These are phyloP conservation scores for Castanospermum australe DNA, from an alignment of 306 rosid species.

Conservation along the genomic window DNA sequence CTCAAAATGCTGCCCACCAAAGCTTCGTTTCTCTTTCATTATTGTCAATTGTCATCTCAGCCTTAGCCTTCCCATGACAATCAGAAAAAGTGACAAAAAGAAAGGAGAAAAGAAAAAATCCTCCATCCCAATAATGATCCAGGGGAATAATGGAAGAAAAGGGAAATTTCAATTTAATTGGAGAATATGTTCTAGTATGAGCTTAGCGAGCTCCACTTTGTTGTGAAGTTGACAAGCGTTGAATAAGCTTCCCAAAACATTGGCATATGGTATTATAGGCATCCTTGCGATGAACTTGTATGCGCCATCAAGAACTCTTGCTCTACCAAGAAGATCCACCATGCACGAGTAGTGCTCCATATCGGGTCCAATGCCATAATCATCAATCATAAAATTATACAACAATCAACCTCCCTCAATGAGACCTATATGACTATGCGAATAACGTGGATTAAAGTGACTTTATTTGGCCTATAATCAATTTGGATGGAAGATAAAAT, in stretches of 20 bases:
- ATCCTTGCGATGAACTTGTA: conserved; percentile 36
- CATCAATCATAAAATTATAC: conserved; percentile 42
- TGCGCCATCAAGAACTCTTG: conserved; percentile 44
- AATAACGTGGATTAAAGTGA: conserved; percentile 42
- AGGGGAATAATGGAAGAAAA: no score
- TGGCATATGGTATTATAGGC: conserved; percentile 39
- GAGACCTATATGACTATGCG: conserved; percentile 48
- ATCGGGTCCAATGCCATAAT: conserved; percentile 41
- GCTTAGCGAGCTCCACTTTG: conserved; percentile 43
- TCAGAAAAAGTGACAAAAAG: neutral
- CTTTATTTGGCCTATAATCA: conserved; percentile 44
- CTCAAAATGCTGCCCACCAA: neutral
- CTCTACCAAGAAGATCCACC: conserved; percentile 50
- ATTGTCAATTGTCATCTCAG: neutral
- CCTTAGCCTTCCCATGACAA: neutral
- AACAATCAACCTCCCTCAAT: conserved; percentile 36
- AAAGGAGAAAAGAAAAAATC: no score
- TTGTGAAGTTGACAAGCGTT: conserved; percentile 48
- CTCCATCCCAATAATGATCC: no score
- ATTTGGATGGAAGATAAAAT: no score
- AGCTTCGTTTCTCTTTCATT: neutral
- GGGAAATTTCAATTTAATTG: conserved; percentile 24
- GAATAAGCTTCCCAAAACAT: conserved; percentile 46
- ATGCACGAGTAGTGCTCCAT: conserved; percentile 49
- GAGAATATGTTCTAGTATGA: conserved; percentile 16